These are phyloP conservation scores for Didymella arachidicola DNA, from an alignment of 2,329 filamentous ascomycete species.

Conservation along the genomic window DNA sequence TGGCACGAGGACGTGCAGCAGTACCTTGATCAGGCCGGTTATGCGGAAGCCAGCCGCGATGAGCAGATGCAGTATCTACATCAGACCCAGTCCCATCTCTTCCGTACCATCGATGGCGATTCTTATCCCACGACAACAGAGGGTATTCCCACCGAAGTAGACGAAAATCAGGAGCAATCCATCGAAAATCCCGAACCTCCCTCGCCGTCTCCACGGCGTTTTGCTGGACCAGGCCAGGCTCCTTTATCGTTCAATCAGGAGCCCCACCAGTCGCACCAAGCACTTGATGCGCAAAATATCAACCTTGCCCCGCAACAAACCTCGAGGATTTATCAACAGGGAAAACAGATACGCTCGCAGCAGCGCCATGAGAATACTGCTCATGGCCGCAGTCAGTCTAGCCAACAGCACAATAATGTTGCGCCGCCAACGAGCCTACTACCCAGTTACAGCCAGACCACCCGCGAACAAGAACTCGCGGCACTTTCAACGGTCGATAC, in stretches of 20 bases:
- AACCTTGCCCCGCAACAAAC: slow-evolving; percentile 4
- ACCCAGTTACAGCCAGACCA: slow-evolving; percentile 22
- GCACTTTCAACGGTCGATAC: slow-evolving; percentile 3
- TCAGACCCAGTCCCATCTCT: slow-evolving; percentile 1
- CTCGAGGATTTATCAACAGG: slow-evolving; percentile 23
- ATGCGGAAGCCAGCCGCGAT: slow-evolving; percentile 4
- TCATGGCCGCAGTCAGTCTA: slow-evolving; percentile 8
- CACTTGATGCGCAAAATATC: neutral
- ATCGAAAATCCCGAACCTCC: slow-evolving; percentile 16
- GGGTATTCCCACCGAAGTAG: slow-evolving; percentile 34
- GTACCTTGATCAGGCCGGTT: slow-evolving; percentile 2
- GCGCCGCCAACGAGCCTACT: slow-evolving; percentile 21
- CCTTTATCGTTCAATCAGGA: slow-evolving; percentile 14
- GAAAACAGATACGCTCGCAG: slow-evolving; percentile 31
- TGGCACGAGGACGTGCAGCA: neutral
- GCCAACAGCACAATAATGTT: slow-evolving; percentile 5
- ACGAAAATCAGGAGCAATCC: slow-evolving; percentile 18
- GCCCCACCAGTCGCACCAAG: slow-evolving; percentile 8
- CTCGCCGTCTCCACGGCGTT: slow-evolving; percentile 24
- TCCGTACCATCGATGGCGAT: slow-evolving; percentile 33
- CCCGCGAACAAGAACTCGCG: neutral
- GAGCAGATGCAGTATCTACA: slow-evolving; percentile 15
- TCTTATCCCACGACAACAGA: slow-evolving; percentile 52
- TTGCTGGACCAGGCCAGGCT: slow-evolving; percentile 14
- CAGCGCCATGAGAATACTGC: slow-evolving; percentile 22